These are phyloP conservation scores for Bryum argenteum DNA, from an alignment of 225 moss, liverwort and hornwort genomes.

Conservation along the genomic window DNA sequence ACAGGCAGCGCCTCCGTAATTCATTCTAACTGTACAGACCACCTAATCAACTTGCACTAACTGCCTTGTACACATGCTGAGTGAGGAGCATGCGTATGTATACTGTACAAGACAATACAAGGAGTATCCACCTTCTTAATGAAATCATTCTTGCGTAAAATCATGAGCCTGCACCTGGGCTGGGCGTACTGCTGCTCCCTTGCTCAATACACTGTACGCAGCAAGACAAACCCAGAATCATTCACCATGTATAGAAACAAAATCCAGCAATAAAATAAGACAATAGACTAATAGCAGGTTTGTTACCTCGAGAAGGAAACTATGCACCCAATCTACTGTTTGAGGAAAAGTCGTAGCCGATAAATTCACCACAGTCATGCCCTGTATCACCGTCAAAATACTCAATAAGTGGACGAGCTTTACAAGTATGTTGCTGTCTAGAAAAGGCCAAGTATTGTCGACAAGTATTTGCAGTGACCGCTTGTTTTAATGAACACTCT, in stretches of 20 bases:
- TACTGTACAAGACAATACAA: conserved; percentile 3
- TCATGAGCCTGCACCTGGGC: conserved; percentile 61
- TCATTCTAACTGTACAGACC: not conserved
- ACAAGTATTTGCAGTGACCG: not conserved
- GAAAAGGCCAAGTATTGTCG: not conserved
- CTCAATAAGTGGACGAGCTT: not conserved
- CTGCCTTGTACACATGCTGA: conserved; percentile 12
- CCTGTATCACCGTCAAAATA: conserved; percentile 45
- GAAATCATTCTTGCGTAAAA: not conserved
- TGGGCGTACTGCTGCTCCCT: conserved; percentile 60
- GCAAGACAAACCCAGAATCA: conserved; percentile 6
- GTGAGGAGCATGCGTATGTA: conserved; percentile 17
- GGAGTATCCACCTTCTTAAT: conserved; percentile 10
- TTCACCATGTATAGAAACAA: not conserved
- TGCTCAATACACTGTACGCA: conserved; percentile 85
- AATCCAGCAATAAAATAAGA: not conserved
- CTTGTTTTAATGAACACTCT: too few relatives aligned
- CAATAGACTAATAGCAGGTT: not conserved
- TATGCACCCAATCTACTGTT: conserved; percentile 92
- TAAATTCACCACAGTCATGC: conserved; percentile 87
- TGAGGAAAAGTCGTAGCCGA: conserved; percentile 95
- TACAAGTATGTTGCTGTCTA: not conserved
- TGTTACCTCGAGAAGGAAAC: conserved; percentile 81
- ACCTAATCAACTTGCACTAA: conserved; percentile 10
- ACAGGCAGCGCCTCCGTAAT: not conserved